Evolutionary conservation across 1,139 yeast species (phyloP).

Genomic region (Pichia cactophila): DNA sequence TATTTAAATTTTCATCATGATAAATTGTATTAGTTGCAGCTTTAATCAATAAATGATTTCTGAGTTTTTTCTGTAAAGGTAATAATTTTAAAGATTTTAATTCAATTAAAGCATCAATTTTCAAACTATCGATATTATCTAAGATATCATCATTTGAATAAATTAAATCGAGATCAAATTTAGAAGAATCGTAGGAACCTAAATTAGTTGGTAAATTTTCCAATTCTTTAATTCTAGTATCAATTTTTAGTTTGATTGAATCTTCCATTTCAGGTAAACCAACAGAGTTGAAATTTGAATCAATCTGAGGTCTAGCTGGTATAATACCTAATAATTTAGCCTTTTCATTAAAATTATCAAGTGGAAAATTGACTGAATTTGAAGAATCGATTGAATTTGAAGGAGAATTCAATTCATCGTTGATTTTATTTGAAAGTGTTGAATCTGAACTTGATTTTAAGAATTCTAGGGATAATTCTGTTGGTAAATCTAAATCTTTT

Average conservation of each 20-base stretch:
- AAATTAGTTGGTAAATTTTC: conserved; percentile 47
- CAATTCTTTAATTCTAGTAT: conserved; percentile 65
- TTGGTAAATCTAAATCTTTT: conserved; percentile 71
- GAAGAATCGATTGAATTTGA: not conserved
- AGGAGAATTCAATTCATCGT: not conserved
- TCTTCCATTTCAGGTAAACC: conserved; percentile 49
- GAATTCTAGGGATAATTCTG: conserved; percentile 24
- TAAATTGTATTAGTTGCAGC: conserved; percentile 60
- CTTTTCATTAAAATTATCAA: conserved; percentile 25
- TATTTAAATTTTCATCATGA: conserved; percentile 38
- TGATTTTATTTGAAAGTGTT: not conserved
- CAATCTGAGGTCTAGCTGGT: conserved; percentile 46
- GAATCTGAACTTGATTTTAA: conserved; percentile 6
- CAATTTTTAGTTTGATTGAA: conserved; percentile 46
- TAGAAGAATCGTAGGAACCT: conserved; percentile 49
- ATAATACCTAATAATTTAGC: conserved; percentile 28
- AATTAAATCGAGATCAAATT: conserved; percentile 46
- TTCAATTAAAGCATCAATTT: conserved; percentile 64
- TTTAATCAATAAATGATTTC: conserved; percentile 63
- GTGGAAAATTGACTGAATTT: conserved; percentile 10
- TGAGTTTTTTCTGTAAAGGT: conserved; percentile 76
- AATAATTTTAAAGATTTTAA: conserved; percentile 73
- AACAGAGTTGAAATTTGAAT: conserved; percentile 65
- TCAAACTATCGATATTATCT: conserved; percentile 37
- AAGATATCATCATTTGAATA: conserved; percentile 50